Conservation (phyloP, 805 yeast genomes). For the Cyberlindnera meyerae region DNA sequence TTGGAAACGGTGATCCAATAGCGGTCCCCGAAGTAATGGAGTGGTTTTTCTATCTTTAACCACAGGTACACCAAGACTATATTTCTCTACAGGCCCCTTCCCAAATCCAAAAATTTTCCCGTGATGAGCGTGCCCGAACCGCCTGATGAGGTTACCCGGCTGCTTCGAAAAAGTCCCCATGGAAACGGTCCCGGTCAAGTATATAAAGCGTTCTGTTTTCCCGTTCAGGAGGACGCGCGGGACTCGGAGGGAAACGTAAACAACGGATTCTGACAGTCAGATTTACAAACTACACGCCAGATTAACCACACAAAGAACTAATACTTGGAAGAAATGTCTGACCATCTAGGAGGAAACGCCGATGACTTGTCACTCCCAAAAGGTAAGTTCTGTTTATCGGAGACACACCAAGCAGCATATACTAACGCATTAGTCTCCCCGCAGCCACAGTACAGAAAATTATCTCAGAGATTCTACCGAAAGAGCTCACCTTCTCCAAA, state of each 20-base stretch:
- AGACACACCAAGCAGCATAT: too few species aligned
- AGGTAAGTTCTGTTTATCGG: too few species aligned
- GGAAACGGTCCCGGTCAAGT: neutral
- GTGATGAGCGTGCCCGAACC: slow-evolving; percentile 6
- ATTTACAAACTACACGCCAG: too few species aligned
- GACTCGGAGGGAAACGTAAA: neutral
- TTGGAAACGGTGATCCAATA: too few species aligned
- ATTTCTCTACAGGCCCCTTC: too few species aligned
- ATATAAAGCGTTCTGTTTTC: slow-evolving; percentile 1
- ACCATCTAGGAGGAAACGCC: slow-evolving; percentile 15
- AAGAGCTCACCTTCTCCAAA: slow-evolving; percentile 82
- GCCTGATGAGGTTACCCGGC: slow-evolving; percentile 14
- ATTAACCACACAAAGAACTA: neutral
- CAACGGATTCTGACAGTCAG: too few species aligned
- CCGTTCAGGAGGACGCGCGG: too few species aligned
- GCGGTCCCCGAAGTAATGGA: too few species aligned
- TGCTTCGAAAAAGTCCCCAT: neutral
- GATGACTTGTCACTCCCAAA: slow-evolving; percentile 43
- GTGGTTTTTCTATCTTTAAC: too few species aligned
- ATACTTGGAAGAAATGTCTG: slow-evolving; percentile 14
- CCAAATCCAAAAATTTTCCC: slow-evolving; percentile 8
- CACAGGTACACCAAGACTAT: too few species aligned
- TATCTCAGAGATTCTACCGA: slow-evolving; percentile 81
- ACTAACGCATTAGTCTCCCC: too few species aligned
- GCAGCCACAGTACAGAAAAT: slow-evolving; percentile 95